phyloP scores from a whole-genome alignment of 2,329 filamentous ascomycete genomes.

The Harringtonia aguacate region DNA sequence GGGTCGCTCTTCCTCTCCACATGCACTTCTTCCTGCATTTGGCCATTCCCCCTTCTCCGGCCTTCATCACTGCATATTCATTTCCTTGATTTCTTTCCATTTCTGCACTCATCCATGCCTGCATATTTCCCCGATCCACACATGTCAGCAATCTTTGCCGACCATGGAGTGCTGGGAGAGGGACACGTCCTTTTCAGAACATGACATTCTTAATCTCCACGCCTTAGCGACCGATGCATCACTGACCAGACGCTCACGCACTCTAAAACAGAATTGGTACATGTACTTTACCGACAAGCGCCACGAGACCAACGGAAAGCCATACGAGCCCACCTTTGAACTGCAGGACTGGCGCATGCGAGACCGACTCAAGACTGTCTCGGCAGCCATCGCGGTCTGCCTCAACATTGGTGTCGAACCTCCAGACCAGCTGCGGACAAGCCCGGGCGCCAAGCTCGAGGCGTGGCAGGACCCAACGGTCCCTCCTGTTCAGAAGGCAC shows the following conservation, averaged over 20 bases:
- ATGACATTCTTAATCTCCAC: too few relatives aligned
- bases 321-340: conserved; percentile 54
- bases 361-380: conserved; percentile 92
- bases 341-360: conserved; percentile 96
- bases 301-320: conserved; percentile 87
- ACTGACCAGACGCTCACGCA: too few relatives aligned
- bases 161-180: too few relatives aligned
- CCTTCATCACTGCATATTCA: too few relatives aligned
- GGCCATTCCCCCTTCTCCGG: too few relatives aligned
- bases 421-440: conserved; percentile 92
- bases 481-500: conserved; percentile 68
- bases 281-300: conserved; percentile 99
- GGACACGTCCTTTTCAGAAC: too few relatives aligned
- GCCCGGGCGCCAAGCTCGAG: conserved; percentile 84
- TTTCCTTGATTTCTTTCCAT: neutral
- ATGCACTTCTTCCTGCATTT: too few relatives aligned
- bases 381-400: conserved; percentile 85
- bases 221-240: too few relatives aligned
- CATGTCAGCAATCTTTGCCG: too few relatives aligned
- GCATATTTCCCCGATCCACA: too few relatives aligned
- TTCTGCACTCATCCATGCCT: neutral
- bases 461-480: conserved; percentile 92
- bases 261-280: conserved; percentile 74
- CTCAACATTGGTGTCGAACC: conserved; percentile 97
- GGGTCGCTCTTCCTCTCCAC: too few relatives aligned